Base-by-base conservation (phyloP, 257 asterid species). In the Plantago ovata region DNA sequence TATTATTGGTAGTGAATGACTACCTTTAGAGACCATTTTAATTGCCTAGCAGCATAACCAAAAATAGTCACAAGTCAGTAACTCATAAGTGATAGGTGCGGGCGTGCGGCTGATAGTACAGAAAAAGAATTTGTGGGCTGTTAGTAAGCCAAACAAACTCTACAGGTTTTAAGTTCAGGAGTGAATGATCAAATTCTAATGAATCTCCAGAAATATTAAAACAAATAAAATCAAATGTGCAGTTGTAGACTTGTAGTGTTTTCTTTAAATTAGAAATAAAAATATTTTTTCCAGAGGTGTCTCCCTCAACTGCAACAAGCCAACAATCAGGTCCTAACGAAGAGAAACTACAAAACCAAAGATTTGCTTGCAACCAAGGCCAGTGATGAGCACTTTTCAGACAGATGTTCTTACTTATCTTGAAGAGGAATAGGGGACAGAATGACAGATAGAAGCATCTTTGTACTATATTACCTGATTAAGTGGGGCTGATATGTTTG, bases 41-140 rank as follows among this genome's bases (percentile, higher is more conserved):
- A 90, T 73, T 57, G 97, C 97, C 97, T 89, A 69, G 42, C 66
- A 69, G 42, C 66, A 75, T 46, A 64, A 66, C 63, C 40, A 65
- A 66, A 49, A 22, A 64, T 63, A 8, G 22, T 3, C 40, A 21
- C 44, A 28, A 8, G 6, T 28, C 7, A 28, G n/a, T n/a, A n/a
- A n/a, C n/a, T n/a, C n/a, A n/a, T n/a, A n/a, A n/a, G n/a, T n/a
- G n/a, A n/a, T n/a, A n/a, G n/a, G n/a, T n/a, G n/a, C n/a, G n/a
- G n/a, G n/a, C n/a, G n/a, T n/a, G n/a, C n/a, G n/a, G n/a, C n/a
- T n/a, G n/a, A n/a, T n/a, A n/a, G n/a, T n/a, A n/a, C n/a, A n/a
- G n/a, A n/a, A n/a, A n/a, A n/a, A n/a, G n/a, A n/a, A n/a, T n/a
- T n/a, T n/a, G n/a, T n/a, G n/a, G n/a, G n/a, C n/a, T n/a, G n/a